Percentiles rank a stretch among this genome's conserved stretches.
phyloP scores from a whole-genome alignment of 768 basidiomycete genomes.

The Daedalea quercina region DNA sequence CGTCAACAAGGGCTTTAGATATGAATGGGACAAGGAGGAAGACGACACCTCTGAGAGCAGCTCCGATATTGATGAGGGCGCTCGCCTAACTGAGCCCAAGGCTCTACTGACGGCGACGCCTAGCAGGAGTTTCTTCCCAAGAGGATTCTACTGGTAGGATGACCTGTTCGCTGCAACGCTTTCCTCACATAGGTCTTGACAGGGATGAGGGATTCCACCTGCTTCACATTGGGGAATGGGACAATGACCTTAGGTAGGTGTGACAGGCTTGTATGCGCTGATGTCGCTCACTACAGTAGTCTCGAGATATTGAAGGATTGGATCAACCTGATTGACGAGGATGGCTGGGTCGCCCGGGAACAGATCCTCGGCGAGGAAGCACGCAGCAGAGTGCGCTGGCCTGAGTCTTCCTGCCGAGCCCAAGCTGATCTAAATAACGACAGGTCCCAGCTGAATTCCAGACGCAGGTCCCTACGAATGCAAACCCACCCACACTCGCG shows the following conservation, averaged over 20 bases:
- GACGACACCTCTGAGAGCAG: constrained; percentile 26
- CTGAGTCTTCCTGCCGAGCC: background rate
- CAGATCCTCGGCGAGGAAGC: constrained; percentile 97
- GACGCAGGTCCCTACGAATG: constrained; percentile 89
- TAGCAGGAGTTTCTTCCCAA: constrained; percentile 93
- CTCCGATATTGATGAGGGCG: constrained; percentile 37
- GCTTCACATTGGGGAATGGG: constrained; percentile 87
- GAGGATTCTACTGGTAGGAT: constrained; percentile 98
- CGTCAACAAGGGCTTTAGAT: constrained; percentile 76
- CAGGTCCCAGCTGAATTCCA: constrained; percentile 88
- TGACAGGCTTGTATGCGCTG: background rate
- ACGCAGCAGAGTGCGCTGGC: constrained; percentile 66
- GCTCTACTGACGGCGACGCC: constrained; percentile 88
- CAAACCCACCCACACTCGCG: constrained; percentile 90
- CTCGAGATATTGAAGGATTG: constrained; percentile 87
- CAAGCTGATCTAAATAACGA: background rate
- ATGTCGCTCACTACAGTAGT: constrained; percentile 29
- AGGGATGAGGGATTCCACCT: constrained; percentile 99
- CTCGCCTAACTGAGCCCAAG: constrained; percentile 65
- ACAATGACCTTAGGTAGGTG: constrained; percentile 72
- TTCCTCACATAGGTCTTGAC: background rate
- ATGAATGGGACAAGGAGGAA: constrained; percentile 84
- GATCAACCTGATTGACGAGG: constrained; percentile 85
- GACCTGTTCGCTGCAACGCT: background rate
- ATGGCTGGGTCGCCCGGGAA: constrained; percentile 95